Conservation (phyloP, 1,284 basidiomycete species). For the Microbotryum scabiosae region DNA sequence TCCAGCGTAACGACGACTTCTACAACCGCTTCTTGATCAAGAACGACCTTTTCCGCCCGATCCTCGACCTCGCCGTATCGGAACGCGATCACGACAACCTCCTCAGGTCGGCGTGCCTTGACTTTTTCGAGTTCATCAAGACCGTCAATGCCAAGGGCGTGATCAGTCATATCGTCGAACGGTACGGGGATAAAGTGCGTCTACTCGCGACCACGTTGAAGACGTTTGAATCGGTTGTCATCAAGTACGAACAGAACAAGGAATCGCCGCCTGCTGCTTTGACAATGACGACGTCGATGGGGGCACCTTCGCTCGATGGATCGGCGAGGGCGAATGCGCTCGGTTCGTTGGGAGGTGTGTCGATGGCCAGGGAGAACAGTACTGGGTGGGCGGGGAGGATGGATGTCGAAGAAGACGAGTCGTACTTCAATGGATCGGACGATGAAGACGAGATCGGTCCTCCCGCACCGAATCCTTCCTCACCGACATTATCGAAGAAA, state of each 20-base stretch:
- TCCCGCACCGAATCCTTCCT: constrained; percentile 5
- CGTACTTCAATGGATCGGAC: constrained; percentile 77
- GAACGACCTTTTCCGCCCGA: constrained; percentile 69
- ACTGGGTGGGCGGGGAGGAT: constrained; percentile 47
- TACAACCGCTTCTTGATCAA: constrained; percentile 76
- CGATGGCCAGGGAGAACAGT: constrained; percentile 37
- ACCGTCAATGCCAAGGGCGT: constrained; percentile 59
- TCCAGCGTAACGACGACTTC: constrained; percentile 79
- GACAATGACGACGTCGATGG: constrained; percentile 4
- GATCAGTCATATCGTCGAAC: constrained; percentile 74
- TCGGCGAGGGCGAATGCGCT: background rate
- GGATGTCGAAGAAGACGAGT: constrained; percentile 66
- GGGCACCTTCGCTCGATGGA: background rate
- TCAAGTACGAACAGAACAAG: constrained; percentile 83
- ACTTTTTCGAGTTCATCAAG: constrained; percentile 85
- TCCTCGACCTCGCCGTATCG: constrained; percentile 68
- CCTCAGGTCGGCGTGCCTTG: constrained; percentile 85
- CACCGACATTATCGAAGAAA: background rate
- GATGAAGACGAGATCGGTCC: constrained; percentile 53
- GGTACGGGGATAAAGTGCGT: constrained; percentile 59
- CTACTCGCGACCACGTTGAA: constrained; percentile 56
- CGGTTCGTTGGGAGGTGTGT: constrained; percentile 31
- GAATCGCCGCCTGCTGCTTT: constrained; percentile 56
- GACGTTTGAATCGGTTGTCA: constrained; percentile 63
- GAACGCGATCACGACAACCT: constrained; percentile 86